Evolutionary conservation across 352 stramenopile genomes (phyloP).

Genomic region (Globisporangium nagaii): DNA sequence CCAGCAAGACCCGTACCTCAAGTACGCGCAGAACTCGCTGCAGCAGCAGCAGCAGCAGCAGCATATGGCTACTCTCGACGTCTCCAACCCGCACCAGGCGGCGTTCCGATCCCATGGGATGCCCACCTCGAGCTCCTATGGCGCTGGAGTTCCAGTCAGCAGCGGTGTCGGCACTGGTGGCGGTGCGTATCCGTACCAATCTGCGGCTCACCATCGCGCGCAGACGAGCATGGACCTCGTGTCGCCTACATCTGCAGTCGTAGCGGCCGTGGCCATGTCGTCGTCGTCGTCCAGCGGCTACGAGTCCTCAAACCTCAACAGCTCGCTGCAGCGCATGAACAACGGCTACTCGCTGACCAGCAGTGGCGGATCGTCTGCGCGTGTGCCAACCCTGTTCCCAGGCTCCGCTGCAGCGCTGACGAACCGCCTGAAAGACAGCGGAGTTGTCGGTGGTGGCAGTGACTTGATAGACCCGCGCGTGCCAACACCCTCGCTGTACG

Average conservation of each 20-base stretch:
- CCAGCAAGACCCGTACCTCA: slow-evolving; percentile 16
- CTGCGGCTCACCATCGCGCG: not conserved
- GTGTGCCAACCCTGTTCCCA: slow-evolving; percentile 10
- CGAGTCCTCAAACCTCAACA: slow-evolving; percentile 1
- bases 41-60: slow-evolving; percentile 25
- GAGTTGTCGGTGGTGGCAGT: not conserved
- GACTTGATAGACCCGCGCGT: slow-evolving; percentile 12
- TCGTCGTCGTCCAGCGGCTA: slow-evolving; percentile 10
- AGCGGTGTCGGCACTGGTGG: not conserved
- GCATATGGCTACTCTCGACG: slow-evolving; percentile 7
- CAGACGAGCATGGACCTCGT: slow-evolving; percentile 10
- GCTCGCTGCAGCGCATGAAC: slow-evolving; percentile 12
- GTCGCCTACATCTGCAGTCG: slow-evolving; percentile 1
- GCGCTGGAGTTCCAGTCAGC: not conserved
- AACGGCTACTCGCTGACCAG: slow-evolving; percentile 10
- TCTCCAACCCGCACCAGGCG: slow-evolving; percentile 5
- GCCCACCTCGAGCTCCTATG: not conserved
- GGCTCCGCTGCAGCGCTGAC: slow-evolving; percentile 10
- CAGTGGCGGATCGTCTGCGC: not conserved
- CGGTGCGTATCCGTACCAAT: not conserved
- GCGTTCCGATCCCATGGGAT: slow-evolving; percentile 5
- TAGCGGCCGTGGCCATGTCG: slow-evolving; percentile 4
- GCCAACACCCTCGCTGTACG: slow-evolving; percentile 3
- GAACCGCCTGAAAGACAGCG: slow-evolving; percentile 7
- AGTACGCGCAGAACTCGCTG: slow-evolving; percentile 16